Base-by-base conservation (phyloP, 2,329 filamentous ascomycete species). In the Sphaerulina musiva region DNA sequence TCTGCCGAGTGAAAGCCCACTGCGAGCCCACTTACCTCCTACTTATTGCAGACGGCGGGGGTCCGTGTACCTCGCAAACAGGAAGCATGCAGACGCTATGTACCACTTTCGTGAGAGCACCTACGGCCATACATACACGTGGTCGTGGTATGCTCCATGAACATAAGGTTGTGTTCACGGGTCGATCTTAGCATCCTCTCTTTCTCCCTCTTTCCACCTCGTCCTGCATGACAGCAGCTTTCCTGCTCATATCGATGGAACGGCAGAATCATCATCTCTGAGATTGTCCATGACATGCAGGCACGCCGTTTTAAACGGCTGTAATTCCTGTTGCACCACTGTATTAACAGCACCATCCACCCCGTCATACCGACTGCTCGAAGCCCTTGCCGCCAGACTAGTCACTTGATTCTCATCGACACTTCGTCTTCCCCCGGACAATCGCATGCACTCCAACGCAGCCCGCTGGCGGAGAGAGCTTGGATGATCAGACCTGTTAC, bases 301-400 rank as follows among this genome's bases (percentile, higher is more conserved):
- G 54, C 42, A 20, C 29, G 14, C 26, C 26, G 44, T 53, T 38
- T 40, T 48, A 34, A 47, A 47, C 47, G 43, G 43, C 39, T 54
- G 46, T 54, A 48, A 39, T 52, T 44, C 48, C 40, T 47, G 50
- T 53, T 47, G 50, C 50, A 53, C 50, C 9, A 47, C 50, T 47
- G 23, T n/a, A 42, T 45, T 53, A 43, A 52, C 11, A 47, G 26
- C 12, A 46, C 43, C 23, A 17, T 38, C 36, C 46, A 40, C 43
- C 29, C 17, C 41, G 32, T 43, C 10, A 3, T n/a, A 4, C 5
- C 34, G 34, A 36, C 9, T 36, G 34, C 4, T 3, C 4, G 9
- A 36, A 36, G 34, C 34, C 34, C 10, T 36, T 36, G 12, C 26
- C 34, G 7, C 34, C 4, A 8, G 34, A 9, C 34, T 9, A 36